Percentiles rank a stretch among this genome's conserved stretches.
phyloP scores from a whole-genome alignment of 2,329 filamentous ascomycete species.

The Massarina eburnea region DNA sequence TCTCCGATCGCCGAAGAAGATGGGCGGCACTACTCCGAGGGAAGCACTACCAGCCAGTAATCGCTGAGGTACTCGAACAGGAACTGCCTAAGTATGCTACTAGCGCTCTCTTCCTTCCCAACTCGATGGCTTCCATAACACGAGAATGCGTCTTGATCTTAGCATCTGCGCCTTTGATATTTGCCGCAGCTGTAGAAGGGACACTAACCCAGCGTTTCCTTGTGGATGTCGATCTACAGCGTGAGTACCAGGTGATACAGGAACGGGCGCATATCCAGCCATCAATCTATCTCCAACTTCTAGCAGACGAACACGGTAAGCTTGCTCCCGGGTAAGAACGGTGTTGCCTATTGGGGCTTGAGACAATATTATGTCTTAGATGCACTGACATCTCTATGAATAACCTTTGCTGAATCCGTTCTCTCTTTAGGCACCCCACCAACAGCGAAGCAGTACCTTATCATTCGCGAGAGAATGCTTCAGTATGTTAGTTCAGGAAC shows the following conservation, averaged over 20 bases:
- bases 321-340: too few relatives aligned
- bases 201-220: slow-evolving; percentile 19
- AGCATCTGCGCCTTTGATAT: slow-evolving; percentile 24
- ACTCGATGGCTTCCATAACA: slow-evolving; percentile 13
- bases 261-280: slow-evolving; percentile 23
- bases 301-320: slow-evolving; percentile 21
- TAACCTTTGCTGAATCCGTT: too few relatives aligned
- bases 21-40: slow-evolving; percentile 19
- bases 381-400: too few relatives aligned
- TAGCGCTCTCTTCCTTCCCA: slow-evolving; percentile 14
- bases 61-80: slow-evolving; percentile 23
- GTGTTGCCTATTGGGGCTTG: too few relatives aligned
- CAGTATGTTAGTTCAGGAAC: slow-evolving; percentile 17
- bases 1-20: slow-evolving; percentile 14
- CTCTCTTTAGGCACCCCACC: slow-evolving; percentile 16
- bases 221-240: slow-evolving; percentile 14
- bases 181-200: slow-evolving; percentile 28
- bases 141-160: slow-evolving; percentile 32
- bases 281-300: slow-evolving; percentile 32
- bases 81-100: slow-evolving; percentile 27
- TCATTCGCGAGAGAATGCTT: slow-evolving; percentile 17
- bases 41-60: slow-evolving; percentile 23
- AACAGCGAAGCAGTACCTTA: slow-evolving; percentile 25
- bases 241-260: slow-evolving; percentile 20
- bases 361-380: too few relatives aligned